Conservation (phyloP, 768 basidiomycete genomes). For the Heimioporus sp. region DNA sequence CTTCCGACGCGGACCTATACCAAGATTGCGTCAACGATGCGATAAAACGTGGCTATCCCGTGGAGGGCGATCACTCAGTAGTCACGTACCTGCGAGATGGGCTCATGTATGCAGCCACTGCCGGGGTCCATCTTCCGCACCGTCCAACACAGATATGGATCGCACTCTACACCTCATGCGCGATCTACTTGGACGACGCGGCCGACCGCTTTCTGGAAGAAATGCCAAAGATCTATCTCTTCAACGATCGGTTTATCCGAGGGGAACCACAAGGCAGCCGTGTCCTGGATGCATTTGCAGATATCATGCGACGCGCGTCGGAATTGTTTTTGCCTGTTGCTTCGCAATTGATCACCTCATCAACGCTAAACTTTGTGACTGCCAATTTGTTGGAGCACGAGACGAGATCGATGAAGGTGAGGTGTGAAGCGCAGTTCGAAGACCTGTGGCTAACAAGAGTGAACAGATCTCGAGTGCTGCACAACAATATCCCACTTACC, state of each 20-base stretch:
- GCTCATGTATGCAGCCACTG: constrained; percentile 23
- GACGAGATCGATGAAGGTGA: constrained; percentile 27
- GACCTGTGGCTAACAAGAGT: background rate
- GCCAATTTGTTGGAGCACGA: constrained; percentile 34
- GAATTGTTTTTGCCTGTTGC: constrained; percentile 27
- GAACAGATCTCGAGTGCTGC: constrained; percentile 22
- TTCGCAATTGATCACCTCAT: constrained; percentile 36
- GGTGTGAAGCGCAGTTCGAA: background rate
- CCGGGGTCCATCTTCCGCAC: constrained; percentile 29
- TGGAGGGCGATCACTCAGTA: constrained; percentile 20
- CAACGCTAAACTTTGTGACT: constrained; percentile 36
- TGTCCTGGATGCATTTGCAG: constrained; percentile 34
- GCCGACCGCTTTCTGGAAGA: constrained; percentile 22
- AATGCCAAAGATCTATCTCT: constrained; percentile 26
- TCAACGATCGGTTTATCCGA: constrained; percentile 33
- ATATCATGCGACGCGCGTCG: constrained; percentile 29
- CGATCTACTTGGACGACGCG: constrained; percentile 38
- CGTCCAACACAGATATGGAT: constrained; percentile 27
- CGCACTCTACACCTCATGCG: constrained; percentile 39
- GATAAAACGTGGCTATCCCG: constrained; percentile 22
- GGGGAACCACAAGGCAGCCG: constrained; percentile 27
- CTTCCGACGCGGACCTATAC: constrained; percentile 16
- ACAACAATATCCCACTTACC: constrained; percentile 25
- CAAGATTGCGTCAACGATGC: constrained; percentile 24
- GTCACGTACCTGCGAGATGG: constrained; percentile 33